Conservation (phyloP, 371 early-diverging fungal species). For the Saksenaea oblongispora region DNA sequence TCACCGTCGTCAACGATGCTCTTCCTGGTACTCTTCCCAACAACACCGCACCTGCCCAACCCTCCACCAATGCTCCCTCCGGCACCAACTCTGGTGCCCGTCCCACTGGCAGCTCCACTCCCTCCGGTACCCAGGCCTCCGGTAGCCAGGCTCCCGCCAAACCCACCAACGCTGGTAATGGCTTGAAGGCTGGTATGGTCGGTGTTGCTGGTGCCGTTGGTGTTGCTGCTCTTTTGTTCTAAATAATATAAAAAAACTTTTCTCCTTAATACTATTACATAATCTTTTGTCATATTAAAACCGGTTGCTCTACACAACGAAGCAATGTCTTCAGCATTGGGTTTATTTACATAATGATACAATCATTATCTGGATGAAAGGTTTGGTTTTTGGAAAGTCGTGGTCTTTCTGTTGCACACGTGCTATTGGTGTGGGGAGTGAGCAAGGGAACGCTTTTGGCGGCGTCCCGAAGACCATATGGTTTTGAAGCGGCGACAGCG, state of each 20-base stretch:
- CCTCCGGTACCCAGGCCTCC: not conserved
- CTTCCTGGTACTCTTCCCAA: not conserved
- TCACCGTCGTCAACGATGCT: not conserved
- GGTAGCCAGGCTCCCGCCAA: not conserved
- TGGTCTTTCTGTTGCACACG: not conserved
- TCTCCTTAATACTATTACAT: not conserved
- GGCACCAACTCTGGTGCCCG: not conserved
- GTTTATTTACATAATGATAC: slow-evolving; percentile 3
- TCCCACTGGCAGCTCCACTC: not conserved
- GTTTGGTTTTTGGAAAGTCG: not conserved
- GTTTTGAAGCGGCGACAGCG: slow-evolving; percentile 1
- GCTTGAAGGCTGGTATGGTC: not conserved
- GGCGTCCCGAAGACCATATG: not conserved
- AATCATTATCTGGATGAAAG: slow-evolving; percentile 1
- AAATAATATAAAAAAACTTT: not conserved
- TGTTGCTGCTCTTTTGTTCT: slow-evolving; percentile 1
- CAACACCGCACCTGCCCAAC: not conserved
- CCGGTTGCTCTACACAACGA: not conserved
- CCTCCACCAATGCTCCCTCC: not conserved
- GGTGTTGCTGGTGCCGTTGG: slow-evolving; percentile 2
- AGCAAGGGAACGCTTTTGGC: not conserved
- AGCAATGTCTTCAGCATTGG: not conserved
- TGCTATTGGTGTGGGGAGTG: not conserved
- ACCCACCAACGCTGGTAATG: not conserved
- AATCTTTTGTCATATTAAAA: slow-evolving; percentile 1